Evolutionary conservation across 1,284 basidiomycete genomes (phyloP), one percentile per base, ranked within the genome.

Genomic region (Megacollybia platyphylla): DNA sequence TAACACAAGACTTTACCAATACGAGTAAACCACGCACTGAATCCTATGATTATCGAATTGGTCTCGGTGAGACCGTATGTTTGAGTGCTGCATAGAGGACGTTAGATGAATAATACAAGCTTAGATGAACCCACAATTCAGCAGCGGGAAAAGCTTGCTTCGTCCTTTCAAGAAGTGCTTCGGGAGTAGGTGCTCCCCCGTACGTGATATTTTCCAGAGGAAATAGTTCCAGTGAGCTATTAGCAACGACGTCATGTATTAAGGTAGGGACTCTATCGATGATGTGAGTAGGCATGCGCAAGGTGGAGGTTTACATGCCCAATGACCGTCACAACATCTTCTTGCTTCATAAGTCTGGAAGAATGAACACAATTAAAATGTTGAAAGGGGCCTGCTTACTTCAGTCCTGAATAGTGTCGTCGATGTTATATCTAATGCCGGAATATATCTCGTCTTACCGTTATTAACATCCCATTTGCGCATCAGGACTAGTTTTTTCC

Each of bases 11-110:
- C 15, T 15, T 15, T 15, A 15, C 15, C 20, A 5, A 24, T 24
- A 24, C 5, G 20, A 24, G 20, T 5, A 24, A 24, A 5, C 20
- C 20, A 24, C 20, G 20, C 20, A 24, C 20, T 24, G 20, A 24
- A 24, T 24, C 20, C 20, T 24, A 69, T 66, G 17, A 67, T 62
- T 9, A 69, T 60, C 9, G 67, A 68, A 49, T 73, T 74, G 7
- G 71, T 72, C 53, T 81, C 79, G 11, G 76, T 79, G 47, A 78
- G 58, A 0, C 78, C 78, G 49, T 79, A 82, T 4, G 65, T 74
- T 54, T 76, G 74, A 24, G 62, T 65, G 59, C 73, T 70, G 31
- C 42, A 41, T 43, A 45, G 11, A 34, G 3, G 15, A 34, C 15
- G 4, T 11, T 11, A 34, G 15, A 34, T 34, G 4, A 15, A 34